phyloP scores from a whole-genome alignment of 192 early-diverging fungal genomes.

The Umbelopsis sp. region DNA sequence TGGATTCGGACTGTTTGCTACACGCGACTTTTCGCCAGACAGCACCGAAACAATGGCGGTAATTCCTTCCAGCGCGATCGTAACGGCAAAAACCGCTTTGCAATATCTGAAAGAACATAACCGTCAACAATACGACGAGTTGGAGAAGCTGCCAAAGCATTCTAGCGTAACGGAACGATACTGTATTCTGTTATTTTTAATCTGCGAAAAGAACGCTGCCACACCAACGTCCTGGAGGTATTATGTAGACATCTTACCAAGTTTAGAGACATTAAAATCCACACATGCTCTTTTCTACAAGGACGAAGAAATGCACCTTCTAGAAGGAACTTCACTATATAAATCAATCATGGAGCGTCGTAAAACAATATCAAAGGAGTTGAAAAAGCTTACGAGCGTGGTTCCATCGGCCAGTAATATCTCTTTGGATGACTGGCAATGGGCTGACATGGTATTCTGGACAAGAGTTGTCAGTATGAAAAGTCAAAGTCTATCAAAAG shows the following conservation, averaged over 20 bases:
- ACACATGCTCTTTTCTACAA: constrained; percentile 45
- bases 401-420: constrained; percentile 34
- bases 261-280: constrained; percentile 33
- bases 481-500: constrained; percentile 30
- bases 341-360: constrained; percentile 53
- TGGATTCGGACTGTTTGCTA: constrained; percentile 28
- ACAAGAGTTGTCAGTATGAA: constrained; percentile 62
- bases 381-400: constrained; percentile 24
- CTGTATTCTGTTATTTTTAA: constrained; percentile 43
- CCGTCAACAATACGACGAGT: not conserved
- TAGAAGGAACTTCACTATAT: constrained; percentile 58
- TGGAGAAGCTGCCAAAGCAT: not conserved
- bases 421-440: constrained; percentile 54
- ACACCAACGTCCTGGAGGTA: constrained; percentile 39
- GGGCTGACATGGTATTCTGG: constrained; percentile 76
- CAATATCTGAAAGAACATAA: not conserved
- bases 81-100: not conserved
- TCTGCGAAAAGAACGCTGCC: constrained; percentile 32
- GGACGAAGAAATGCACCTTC: constrained; percentile 28
- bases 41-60: not conserved
- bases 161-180: constrained; percentile 30
- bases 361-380: constrained; percentile 49
- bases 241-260: constrained; percentile 64
- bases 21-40: not conserved
- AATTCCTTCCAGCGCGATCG: not conserved